Conservation (phyloP, 129 eudicot species). For the Pittosporum tobira region DNA sequence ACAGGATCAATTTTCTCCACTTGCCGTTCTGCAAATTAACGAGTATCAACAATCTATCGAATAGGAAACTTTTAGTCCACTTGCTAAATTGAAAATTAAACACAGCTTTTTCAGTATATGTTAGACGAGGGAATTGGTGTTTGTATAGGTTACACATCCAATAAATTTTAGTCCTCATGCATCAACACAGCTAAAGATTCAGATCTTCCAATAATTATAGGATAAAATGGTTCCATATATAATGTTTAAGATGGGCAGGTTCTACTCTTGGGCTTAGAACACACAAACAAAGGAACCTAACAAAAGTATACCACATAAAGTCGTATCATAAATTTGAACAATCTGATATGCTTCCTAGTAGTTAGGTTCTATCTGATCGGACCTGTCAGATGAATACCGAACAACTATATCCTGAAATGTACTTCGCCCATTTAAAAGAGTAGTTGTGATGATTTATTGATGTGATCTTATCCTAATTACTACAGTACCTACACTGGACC, state of each 20-base stretch:
- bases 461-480: too few relatives aligned
- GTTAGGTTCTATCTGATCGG: too few relatives aligned
- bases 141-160: not conserved
- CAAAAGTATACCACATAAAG: not conserved
- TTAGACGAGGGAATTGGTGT: not conserved
- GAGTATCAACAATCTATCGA: not conserved
- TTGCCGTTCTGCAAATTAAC: conserved; percentile 50
- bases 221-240: not conserved
- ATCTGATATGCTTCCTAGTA: not conserved
- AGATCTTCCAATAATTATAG: not conserved
- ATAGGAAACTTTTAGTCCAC: not conserved
- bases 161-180: not conserved
- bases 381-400: too few relatives aligned
- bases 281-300: not conserved
- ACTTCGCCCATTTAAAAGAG: too few relatives aligned
- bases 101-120: not conserved
- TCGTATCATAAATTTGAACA: not conserved
- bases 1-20: conserved; percentile 78
- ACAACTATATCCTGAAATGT: too few relatives aligned
- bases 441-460: too few relatives aligned
- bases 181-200: too few relatives aligned
- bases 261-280: not conserved
- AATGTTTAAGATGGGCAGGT: not conserved
- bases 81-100: not conserved
- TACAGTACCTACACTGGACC: too few relatives aligned